These are phyloP conservation scores for Elongisporangium anandrum DNA, from an alignment of 352 stramenopile species.

Conservation along the genomic window DNA sequence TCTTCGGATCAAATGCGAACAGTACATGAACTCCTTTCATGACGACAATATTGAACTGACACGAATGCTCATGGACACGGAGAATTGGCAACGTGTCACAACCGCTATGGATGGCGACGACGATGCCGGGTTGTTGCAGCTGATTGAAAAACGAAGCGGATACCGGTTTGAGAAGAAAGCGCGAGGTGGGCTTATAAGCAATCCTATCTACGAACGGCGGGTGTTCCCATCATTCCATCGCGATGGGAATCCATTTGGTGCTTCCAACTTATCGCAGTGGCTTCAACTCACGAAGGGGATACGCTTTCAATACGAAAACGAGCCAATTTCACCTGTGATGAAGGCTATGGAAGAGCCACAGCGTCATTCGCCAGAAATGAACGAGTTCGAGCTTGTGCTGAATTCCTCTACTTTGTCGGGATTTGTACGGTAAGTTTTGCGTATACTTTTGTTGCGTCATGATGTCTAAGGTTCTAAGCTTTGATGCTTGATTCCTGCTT, in stretches of 20 bases:
- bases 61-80: conserved; percentile 81
- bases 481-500: conserved; percentile 2
- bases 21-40: conserved; percentile 76
- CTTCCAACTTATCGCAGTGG: conserved; percentile 45
- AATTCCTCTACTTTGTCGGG: conserved; percentile 68
- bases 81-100: conserved; percentile 78
- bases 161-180: conserved; percentile 57
- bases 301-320: conserved; percentile 32
- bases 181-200: conserved; percentile 28
- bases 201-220: conserved; percentile 62
- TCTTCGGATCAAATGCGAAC: conserved; percentile 74
- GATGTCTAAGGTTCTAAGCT: neutral
- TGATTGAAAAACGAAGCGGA: conserved; percentile 79
- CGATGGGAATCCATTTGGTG: conserved; percentile 62
- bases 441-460: neutral
- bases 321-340: neutral
- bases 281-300: conserved; percentile 54
- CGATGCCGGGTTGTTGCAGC: conserved; percentile 36
- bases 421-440: conserved; percentile 51
- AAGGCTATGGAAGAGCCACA: neutral
- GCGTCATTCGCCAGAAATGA: neutral
- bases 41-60: conserved; percentile 80
- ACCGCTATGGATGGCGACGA: conserved; percentile 40
- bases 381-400: conserved; percentile 58
- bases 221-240: conserved; percentile 63